These are phyloP conservation scores for Aurantiochytrium sp. DNA, from an alignment of 108 stramenopile genomes.

Conservation along the genomic window DNA sequence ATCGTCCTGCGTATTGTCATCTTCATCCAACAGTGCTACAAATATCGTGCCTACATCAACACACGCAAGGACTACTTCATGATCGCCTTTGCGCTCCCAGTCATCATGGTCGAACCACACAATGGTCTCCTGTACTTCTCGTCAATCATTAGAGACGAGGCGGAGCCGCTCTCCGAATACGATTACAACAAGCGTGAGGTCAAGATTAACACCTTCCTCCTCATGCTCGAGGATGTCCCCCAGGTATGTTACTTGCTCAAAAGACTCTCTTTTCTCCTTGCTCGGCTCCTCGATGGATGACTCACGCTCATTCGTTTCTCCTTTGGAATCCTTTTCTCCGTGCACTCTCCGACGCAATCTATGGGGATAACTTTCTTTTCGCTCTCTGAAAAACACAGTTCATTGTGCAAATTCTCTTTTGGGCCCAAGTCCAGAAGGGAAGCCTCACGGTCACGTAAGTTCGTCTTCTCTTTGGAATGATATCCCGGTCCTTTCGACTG, in stretches of 20 bases:
- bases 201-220: neutral
- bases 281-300: neutral
- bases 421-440: neutral
- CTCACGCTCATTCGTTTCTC: too few species aligned
- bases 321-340: too few species aligned
- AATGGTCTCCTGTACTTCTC: neutral
- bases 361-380: neutral
- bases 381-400: neutral
- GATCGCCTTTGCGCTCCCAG: neutral
- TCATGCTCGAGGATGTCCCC: neutral
- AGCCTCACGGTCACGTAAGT: neutral
- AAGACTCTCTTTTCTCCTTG: neutral
- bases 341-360: too few species aligned
- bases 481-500: neutral
- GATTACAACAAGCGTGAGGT: neutral
- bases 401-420: slow-evolving; percentile 2
- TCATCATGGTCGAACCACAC: neutral
- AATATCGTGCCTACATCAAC: neutral
- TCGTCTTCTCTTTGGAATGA: neutral
- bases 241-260: neutral
- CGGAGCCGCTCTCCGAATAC: neutral
- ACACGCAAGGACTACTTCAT: neutral
- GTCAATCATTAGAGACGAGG: neutral
- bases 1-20: neutral
- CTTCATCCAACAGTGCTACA: neutral